Percentiles rank a stretch among this genome's conserved stretches.
Conservation (phyloP, 441 rosid genomes). For the Isatis lusitanica region DNA sequence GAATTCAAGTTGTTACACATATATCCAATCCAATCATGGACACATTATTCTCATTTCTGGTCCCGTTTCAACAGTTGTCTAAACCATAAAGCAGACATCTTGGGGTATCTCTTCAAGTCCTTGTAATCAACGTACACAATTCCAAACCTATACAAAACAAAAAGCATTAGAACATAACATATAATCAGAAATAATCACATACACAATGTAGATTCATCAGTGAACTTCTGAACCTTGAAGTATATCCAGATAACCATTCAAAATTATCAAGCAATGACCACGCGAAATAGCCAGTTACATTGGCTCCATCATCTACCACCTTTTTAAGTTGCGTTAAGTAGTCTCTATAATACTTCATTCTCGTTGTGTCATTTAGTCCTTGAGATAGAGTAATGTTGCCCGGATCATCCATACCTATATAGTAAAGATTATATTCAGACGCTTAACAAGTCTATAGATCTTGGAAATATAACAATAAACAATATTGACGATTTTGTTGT, state of each 20-base stretch:
- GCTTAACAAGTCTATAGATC: not conserved
- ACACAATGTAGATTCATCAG: not conserved
- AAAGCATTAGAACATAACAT: not conserved
- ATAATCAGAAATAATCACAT: not conserved
- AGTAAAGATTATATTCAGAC: not conserved
- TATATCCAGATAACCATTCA: conserved; percentile 87
- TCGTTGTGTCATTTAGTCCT: conserved; percentile 70
- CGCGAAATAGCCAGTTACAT: conserved; percentile 77
- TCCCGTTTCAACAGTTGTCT: conserved; percentile 48
- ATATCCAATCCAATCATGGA: not conserved
- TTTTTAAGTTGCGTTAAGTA: conserved; percentile 79
- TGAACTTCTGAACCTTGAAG: conserved; percentile 59
- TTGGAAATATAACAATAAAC: not conserved
- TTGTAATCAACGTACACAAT: conserved; percentile 76
- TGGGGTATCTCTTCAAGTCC: conserved; percentile 74
- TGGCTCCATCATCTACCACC: conserved; percentile 80
- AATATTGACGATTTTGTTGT: not conserved
- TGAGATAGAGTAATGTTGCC: conserved; percentile 68
- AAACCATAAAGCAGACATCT: conserved; percentile 94
- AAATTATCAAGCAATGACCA: conserved; percentile 97
- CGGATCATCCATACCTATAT: conserved; percentile 90
- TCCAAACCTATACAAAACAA: conserved; percentile 48
- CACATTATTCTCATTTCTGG: conserved; percentile 16
- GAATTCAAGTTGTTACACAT: not conserved
- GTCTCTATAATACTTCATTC: conserved; percentile 67